A percentile compares a stretch with the other conserved stretches of the same genome.
phyloP scores from a whole-genome alignment of 2,329 filamentous ascomycete genomes.

The Pestalotiopsis sp. region DNA sequence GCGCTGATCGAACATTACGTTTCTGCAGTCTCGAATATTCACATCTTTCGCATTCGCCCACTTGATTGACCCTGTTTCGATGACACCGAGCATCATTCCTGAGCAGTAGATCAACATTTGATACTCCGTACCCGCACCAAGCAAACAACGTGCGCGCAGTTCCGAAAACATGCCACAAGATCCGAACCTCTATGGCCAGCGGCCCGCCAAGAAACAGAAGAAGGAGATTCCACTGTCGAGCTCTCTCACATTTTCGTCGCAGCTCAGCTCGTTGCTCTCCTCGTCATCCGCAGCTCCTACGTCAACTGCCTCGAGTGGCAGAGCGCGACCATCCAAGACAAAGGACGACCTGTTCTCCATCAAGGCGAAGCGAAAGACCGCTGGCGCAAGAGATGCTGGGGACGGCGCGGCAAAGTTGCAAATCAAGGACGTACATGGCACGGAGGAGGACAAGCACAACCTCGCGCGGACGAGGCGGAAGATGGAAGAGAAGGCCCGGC shows the following conservation, averaged over 20 bases:
- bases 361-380: slow-evolving; percentile 46
- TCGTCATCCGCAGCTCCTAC: slow-evolving; percentile 46
- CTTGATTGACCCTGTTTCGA: not conserved
- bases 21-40: no score
- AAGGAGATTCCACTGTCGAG: slow-evolving; percentile 73
- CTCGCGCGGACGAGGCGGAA: slow-evolving; percentile 73
- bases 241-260: slow-evolving; percentile 84
- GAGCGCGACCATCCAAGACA: slow-evolving; percentile 55
- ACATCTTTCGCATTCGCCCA: not conserved
- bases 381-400: slow-evolving; percentile 54
- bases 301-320: slow-evolving; percentile 42
- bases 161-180: slow-evolving; percentile 61
- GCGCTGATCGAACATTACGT: not conserved
- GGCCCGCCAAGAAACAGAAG: slow-evolving; percentile 68
- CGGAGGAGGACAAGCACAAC: slow-evolving; percentile 67
- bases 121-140: not conserved
- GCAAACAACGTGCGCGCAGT: not conserved
- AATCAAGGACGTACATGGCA: slow-evolving; percentile 55
- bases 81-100: not conserved
- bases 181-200: slow-evolving; percentile 75
- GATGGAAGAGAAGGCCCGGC: slow-evolving; percentile 86
- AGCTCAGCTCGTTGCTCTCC: slow-evolving; percentile 80
- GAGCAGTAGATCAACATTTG: not conserved
- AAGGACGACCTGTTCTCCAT: slow-evolving; percentile 71
- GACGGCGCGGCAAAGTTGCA: slow-evolving; percentile 40